Evolutionary conservation across 2,329 filamentous ascomycete genomes (phyloP), one percentile per base, ranked within the genome.

Genomic region (Alternaria conjuncta): DNA sequence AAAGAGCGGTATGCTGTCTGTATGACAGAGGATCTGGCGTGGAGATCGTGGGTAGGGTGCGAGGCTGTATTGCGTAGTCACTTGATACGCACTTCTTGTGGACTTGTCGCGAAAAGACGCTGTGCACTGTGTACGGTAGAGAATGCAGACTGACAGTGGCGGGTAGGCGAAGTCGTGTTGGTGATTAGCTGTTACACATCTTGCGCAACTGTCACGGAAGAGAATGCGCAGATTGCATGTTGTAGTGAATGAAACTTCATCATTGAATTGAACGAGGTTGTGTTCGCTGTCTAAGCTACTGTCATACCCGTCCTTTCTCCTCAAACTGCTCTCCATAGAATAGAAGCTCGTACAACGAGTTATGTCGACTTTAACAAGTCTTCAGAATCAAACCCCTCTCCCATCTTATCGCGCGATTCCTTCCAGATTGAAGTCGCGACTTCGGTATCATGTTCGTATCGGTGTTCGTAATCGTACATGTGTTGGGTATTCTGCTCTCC

Each of bases 401-500:
- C 49, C 20, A 15, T 25, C 5, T n/a, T 20, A 8, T 53, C 49
- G 13, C 36, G 20, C 30, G 15, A 25, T 8, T 36, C 20, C 49
- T 53, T 53, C 13, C 49, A 41, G 41, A 13, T 13, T 41, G 49
- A 41, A 36, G 49, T 53, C 13, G 49, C 30, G 49, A 9, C 15
- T 36, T 23, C 20, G 20, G 43, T 45, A 45, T 45, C 43, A 32
- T 53, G 13, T n/a, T 26, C 44, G 44, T 46, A 46, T 41, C 28
- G 49, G 21, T 36, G 8, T 10, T 41, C 36, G 36, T 41, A 10
- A 53, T 53, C 49, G 49, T 53, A 53, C 49, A 53, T 15, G 20
- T 53, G 11, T 41, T 53, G 49, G 49, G 49, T 53, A 53, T 41
- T 53, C 49, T 53, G 49, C 30, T 53, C 36, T 53, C 30, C 49